Evolutionary conservation across 768 basidiomycete genomes (phyloP).

Genomic region (Lactarius akahatsu): DNA sequence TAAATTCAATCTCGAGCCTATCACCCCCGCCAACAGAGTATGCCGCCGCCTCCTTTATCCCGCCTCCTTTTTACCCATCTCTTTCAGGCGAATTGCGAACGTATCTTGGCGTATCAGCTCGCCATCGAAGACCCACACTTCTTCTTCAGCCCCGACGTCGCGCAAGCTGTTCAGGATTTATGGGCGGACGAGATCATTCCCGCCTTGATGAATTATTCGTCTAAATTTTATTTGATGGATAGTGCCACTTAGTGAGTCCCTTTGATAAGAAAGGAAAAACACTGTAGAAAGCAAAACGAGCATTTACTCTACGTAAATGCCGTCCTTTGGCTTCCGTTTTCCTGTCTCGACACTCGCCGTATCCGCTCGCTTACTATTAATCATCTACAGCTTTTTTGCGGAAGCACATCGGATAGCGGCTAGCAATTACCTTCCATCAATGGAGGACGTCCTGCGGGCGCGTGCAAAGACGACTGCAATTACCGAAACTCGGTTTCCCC

Average conservation of each 20-base stretch:
- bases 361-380: background rate
- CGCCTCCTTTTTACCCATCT: conserved; percentile 28
- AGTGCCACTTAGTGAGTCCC: conserved; percentile 79
- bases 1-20: conserved; percentile 79
- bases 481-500: conserved; percentile 78
- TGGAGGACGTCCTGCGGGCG: conserved; percentile 85
- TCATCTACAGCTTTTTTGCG: conserved; percentile 68
- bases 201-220: conserved; percentile 53
- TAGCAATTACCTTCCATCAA: conserved; percentile 79
- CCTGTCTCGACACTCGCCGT: background rate
- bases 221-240: conserved; percentile 93
- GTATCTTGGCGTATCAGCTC: conserved; percentile 55
- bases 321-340: background rate
- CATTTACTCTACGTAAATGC: conserved; percentile 2
- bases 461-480: conserved; percentile 89
- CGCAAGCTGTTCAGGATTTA: conserved; percentile 63
- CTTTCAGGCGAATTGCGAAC: conserved; percentile 50
- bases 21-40: conserved; percentile 62
- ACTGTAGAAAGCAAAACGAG: background rate
- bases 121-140: conserved; percentile 43
- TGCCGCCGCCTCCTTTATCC: conserved; percentile 20
- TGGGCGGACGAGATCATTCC: conserved; percentile 66
- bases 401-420: conserved; percentile 82
- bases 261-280: background rate
- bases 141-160: conserved; percentile 57